Percentiles rank a stretch among this genome's conserved stretches.
Evolutionary conservation across 148 eudicot genomes (phyloP).

Genomic region (Vaccinium vitisidaea): DNA sequence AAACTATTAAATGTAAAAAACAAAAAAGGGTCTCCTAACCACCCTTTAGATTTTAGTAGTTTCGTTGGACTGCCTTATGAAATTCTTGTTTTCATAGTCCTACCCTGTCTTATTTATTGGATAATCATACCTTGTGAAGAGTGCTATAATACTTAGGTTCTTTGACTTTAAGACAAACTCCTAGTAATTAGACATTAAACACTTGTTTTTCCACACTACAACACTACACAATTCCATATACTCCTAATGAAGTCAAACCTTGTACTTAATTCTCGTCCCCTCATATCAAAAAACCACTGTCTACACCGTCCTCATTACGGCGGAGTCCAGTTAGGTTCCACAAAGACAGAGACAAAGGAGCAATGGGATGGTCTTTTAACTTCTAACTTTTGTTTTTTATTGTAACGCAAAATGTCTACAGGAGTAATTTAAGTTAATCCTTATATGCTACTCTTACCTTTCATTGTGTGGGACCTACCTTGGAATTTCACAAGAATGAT

Average conservation of each 20-base stretch:
- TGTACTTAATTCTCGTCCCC: constrained; percentile 5
- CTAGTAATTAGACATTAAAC: neutral
- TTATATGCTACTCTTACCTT: too few species aligned
- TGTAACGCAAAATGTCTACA: too few species aligned
- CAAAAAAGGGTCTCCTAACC: too few species aligned
- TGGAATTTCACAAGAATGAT: too few species aligned
- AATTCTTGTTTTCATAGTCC: neutral
- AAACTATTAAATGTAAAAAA: too few species aligned
- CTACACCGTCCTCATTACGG: constrained; percentile 28
- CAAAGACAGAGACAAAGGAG: neutral
- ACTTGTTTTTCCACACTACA: neutral
- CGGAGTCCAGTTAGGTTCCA: constrained; percentile 20
- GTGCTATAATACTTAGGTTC: neutral
- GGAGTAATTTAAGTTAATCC: too few species aligned
- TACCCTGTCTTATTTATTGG: neutral
- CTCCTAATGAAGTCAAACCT: constrained; percentile 24
- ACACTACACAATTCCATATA: neutral
- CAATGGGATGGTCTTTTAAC: too few species aligned
- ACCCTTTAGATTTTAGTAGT: neutral
- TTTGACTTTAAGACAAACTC: neutral
- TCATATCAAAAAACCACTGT: neutral
- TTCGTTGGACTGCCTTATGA: neutral
- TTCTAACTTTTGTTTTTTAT: too few species aligned
- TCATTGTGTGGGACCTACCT: too few species aligned
- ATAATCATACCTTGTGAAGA: neutral